Evolutionary conservation across 2,329 filamentous ascomycete genomes (phyloP), one percentile per base, ranked within the genome.

Genomic region (Trichoderma hamatum): DNA sequence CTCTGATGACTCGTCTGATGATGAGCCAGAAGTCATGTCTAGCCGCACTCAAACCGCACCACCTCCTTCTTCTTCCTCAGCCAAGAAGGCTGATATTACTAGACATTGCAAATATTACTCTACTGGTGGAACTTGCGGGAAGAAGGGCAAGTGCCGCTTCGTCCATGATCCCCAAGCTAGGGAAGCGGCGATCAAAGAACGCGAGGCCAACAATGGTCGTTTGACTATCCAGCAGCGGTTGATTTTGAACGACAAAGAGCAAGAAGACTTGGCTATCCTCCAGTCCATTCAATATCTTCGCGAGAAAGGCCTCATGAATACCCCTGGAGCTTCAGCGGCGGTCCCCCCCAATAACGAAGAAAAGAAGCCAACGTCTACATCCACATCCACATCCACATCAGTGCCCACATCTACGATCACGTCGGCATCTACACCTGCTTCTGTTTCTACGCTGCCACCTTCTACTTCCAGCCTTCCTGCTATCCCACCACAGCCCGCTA

Each of bases 81-180:
- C 84, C 71, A 83, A 86, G 78, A 84, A 85, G 76, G 88, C 88
- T 61, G 88, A 90, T 74, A 84, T 89, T 52, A 84, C 86, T 62
- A 88, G 86, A 72, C 88, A 90, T 75, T 91, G 89, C 86, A 91
- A 91, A 80, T 91, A 91, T 78, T 91, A 86, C 76, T 89, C 88
- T 49, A 90, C 88, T 64, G 89, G 89, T 72, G 89, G 89, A 70
- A 89, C 84, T 69, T 91, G 89, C 79, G 89, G 88, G 64, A 91
- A 91, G 84, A 90, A 90, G 85, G 87, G 88, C 87, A 90, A 90
- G 88, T 91, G 89, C 82, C 89, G 89, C 80, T 91, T 91, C 80
- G 87, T 90, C 72, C 89, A 91, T 77, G 89, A 91, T 76, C 84
- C 85, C 21, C 85, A 86, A 71, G 85, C 89, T 69, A 84, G 89